A percentile compares a stretch with the other conserved stretches of the same genome.
phyloP scores from a whole-genome alignment of 768 basidiomycete species.

The Lepiota venenata region DNA sequence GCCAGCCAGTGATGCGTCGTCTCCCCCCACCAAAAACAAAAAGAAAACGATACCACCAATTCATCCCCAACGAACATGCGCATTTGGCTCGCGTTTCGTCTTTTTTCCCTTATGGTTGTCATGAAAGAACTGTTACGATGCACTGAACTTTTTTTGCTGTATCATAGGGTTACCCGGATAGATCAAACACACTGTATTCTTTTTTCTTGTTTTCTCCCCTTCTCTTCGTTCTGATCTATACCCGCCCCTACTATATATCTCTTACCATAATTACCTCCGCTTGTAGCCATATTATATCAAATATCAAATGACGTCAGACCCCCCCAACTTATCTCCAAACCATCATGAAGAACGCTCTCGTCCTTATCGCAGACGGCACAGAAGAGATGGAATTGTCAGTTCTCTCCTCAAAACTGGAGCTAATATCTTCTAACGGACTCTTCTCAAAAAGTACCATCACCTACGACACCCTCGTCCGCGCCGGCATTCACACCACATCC shows the following conservation, averaged over 20 bases:
- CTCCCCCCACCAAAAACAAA: too few species aligned
- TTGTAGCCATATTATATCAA: constrained; percentile 6
- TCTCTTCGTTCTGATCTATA: background rate
- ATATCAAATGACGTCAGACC: constrained; percentile 3
- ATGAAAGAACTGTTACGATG: too few species aligned
- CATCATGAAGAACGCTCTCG: constrained; percentile 44
- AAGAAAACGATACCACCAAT: background rate
- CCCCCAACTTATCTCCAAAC: background rate
- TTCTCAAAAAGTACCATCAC: constrained; percentile 72
- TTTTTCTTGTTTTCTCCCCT: background rate
- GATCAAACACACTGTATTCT: constrained; percentile 2
- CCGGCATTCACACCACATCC: constrained; percentile 55
- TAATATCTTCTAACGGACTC: too few species aligned
- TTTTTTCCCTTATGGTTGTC: background rate
- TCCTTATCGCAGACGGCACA: constrained; percentile 78
- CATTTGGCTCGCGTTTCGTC: constrained; percentile 6
- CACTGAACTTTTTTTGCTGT: background rate
- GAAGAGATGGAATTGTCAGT: constrained; percentile 89
- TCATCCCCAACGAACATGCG: constrained; percentile 2
- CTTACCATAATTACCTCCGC: background rate
- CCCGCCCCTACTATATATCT: background rate
- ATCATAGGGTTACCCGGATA: constrained; percentile 11
- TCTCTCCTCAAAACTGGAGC: background rate
- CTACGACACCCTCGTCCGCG: constrained; percentile 81
- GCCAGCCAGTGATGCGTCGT: constrained; percentile 21